phyloP scores from a whole-genome alignment of 768 basidiomycete species.

The Fistulinella prunicolor region DNA sequence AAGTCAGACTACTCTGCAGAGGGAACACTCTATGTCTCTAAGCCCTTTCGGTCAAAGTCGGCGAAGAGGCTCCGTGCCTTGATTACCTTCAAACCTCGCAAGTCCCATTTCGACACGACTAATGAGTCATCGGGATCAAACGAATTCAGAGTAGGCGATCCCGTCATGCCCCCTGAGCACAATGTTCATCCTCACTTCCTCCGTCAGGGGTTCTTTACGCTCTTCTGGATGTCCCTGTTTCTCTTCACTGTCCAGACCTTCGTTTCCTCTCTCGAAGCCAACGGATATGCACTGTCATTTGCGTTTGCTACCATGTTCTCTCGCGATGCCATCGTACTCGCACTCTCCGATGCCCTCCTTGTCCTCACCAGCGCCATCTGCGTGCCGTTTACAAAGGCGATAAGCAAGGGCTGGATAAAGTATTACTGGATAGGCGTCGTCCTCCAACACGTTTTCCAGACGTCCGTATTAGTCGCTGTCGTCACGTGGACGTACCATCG shows the following conservation, averaged over 20 bases:
- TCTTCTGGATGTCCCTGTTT: conserved; percentile 92
- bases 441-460: conserved; percentile 81
- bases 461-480: conserved; percentile 63
- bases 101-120: conserved; percentile 78
- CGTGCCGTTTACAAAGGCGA: conserved; percentile 77
- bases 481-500: conserved; percentile 90
- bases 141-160: conserved; percentile 69
- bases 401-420: conserved; percentile 74
- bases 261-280: conserved; percentile 70
- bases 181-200: conserved; percentile 1
- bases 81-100: conserved; percentile 83
- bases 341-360: conserved; percentile 79
- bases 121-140: conserved; percentile 74
- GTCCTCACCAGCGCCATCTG: conserved; percentile 73
- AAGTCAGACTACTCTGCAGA: conserved; percentile 43
- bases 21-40: conserved; percentile 72
- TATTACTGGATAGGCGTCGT: conserved; percentile 76
- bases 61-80: conserved; percentile 79
- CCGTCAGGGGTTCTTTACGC: conserved; percentile 82
- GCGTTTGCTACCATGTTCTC: conserved; percentile 87
- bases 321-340: conserved; percentile 77
- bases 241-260: conserved; percentile 79
- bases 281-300: conserved; percentile 73
- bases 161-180: neutral
- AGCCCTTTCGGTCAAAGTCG: conserved; percentile 67